Percentiles rank a stretch among this genome's conserved stretches.
phyloP scores from a whole-genome alignment of 257 asterid genomes.

The Fraxinus quadrangulata region DNA sequence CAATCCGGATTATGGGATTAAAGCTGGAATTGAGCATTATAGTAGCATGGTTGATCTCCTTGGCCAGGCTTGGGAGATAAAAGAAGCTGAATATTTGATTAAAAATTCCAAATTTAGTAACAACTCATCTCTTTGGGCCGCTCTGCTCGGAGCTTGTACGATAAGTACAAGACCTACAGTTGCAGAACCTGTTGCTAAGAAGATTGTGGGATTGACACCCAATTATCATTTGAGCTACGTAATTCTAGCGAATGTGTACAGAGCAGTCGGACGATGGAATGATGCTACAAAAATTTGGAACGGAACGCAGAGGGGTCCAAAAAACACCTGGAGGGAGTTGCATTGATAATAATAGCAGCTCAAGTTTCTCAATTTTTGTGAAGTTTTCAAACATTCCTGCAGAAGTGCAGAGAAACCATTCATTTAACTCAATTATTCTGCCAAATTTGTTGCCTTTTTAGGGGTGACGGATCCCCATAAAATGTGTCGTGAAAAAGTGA shows the following conservation, averaged over 20 bases:
- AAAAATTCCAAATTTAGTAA: slow-evolving; percentile 39
- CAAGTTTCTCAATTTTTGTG: slow-evolving; percentile 17
- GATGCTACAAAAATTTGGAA: slow-evolving; percentile 64
- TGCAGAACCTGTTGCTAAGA: slow-evolving; percentile 54
- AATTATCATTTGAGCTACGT: slow-evolving; percentile 79
- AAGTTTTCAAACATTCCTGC: slow-evolving; percentile 10
- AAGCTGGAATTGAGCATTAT: slow-evolving; percentile 63
- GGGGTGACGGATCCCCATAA: no score
- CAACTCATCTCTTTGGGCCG: slow-evolving; percentile 66
- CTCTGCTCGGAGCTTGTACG: slow-evolving; percentile 76
- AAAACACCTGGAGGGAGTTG: slow-evolving; percentile 82
- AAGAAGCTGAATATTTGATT: slow-evolving; percentile 74
- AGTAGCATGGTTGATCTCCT: slow-evolving; percentile 87
- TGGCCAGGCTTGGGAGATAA: slow-evolving; percentile 68
- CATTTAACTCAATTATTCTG: neutral
- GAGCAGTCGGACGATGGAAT: slow-evolving; percentile 71
- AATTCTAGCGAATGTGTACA: slow-evolving; percentile 67
- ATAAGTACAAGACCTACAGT: slow-evolving; percentile 51
- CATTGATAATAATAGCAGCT: slow-evolving; percentile 48
- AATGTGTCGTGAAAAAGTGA: no score
- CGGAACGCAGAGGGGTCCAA: slow-evolving; percentile 56
- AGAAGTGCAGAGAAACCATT: slow-evolving; percentile 15
- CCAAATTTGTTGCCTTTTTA: no score
- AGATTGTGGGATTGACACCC: slow-evolving; percentile 68
- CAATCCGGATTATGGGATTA: slow-evolving; percentile 57